Evolutionary conservation across 2,329 filamentous ascomycete species (phyloP).

Genomic region (Pseudogymnoascus sp.): DNA sequence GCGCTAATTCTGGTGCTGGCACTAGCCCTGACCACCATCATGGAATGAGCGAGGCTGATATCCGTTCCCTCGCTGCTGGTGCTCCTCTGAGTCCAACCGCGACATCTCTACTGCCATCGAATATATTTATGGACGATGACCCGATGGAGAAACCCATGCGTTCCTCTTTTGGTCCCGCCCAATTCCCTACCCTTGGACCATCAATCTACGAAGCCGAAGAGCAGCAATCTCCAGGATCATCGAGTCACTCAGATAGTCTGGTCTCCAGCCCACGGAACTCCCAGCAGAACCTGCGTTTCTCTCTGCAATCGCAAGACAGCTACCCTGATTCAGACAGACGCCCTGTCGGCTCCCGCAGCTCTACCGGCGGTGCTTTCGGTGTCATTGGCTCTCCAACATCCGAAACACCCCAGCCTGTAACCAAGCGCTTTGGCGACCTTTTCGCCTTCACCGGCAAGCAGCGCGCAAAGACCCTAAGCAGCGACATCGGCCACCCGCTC

Average conservation of each 20-base stretch:
- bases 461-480: conserved; percentile 50
- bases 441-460: conserved; percentile 54
- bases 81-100: conserved; percentile 72
- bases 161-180: conserved; percentile 22
- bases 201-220: conserved; percentile 35
- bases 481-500: conserved; percentile 50
- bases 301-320: conserved; percentile 20
- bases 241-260: conserved; percentile 45
- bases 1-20: conserved; percentile 20
- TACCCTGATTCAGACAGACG: neutral
- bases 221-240: conserved; percentile 51
- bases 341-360: conserved; percentile 18
- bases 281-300: conserved; percentile 48
- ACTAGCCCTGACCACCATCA: conserved; percentile 29
- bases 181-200: conserved; percentile 30
- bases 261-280: conserved; percentile 56
- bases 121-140: conserved; percentile 53
- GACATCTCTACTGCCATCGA: conserved; percentile 62
- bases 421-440: conserved; percentile 41
- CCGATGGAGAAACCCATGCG: conserved; percentile 29
- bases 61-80: conserved; percentile 50
- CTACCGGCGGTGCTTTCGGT: conserved; percentile 22
- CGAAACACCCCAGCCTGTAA: conserved; percentile 38
- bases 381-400: conserved; percentile 23
- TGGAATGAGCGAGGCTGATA: conserved; percentile 51